Base-by-base conservation (phyloP, 148 eudicot genomes). In the Fagopyrum esculentum region DNA sequence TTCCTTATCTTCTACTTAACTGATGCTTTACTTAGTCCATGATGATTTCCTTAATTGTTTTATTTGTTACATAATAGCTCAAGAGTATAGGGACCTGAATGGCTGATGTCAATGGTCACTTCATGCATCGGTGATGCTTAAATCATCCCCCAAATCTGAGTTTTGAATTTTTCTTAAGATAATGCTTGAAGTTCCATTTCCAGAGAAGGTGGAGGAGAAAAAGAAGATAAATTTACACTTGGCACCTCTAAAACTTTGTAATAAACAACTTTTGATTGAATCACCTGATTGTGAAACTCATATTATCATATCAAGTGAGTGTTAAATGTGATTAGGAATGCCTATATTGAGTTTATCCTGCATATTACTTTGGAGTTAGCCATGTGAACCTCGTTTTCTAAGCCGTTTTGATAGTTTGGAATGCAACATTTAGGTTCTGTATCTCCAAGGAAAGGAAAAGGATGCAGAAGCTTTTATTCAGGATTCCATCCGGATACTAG, bases 401-500 rank as follows among this genome's bases (percentile, higher is more conserved):
- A 64, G 70, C 17, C 35, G 45, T 17, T 64, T 66, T 66, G 19
- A 13, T 66, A 11, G 30, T 66, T 40, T 66, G 5, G 6, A 66
- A 19, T 40, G 4, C 47, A 5, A 66, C 46, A 66, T 66, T 10
- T 84, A 95, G 97, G 97, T 92, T 69, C 82, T 92, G 68, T 76
- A 81, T 85, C 92, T 92, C 80, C 89, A 83, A 81, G 99, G 97
- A 77, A 83, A 87, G 76, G 84, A 74, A 54, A 85, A 86, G 81
- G 97, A 89, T 77, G 80, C 97, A 6, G 96, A 85, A 83, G 88
- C 81, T 73, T 86, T 92, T 29, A 81, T 95, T 78, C 77, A 73
- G 74, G 92, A 89, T 81, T 95, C 99, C 77, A 83, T 95, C 75
- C 77, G 82, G 75, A 89, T 90, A 82, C 59, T 90, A 56, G 99